Conservation (phyloP, 176 grass and related monocot genomes). For the Paspalum vaginatum region DNA sequence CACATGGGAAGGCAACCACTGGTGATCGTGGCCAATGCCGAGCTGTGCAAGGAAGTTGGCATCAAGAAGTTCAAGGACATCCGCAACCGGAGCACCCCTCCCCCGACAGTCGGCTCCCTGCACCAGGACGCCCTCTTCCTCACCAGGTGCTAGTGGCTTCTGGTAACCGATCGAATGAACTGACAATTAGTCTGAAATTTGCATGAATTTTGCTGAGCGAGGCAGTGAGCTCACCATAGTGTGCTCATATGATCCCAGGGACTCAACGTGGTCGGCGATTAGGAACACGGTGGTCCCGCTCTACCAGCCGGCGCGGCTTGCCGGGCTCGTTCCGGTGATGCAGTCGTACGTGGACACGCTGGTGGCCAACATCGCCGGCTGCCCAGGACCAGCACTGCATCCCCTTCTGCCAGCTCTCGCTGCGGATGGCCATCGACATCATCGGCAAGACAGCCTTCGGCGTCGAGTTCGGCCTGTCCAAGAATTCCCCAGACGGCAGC, state of each 20-base stretch:
- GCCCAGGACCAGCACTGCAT: slow-evolving; percentile 60
- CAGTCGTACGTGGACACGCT: slow-evolving; percentile 62
- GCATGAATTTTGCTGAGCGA: background rate
- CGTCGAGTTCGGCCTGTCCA: slow-evolving; percentile 73
- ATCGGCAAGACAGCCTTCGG: slow-evolving; percentile 91
- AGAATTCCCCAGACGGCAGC: background rate
- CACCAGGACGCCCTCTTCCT: slow-evolving; percentile 93
- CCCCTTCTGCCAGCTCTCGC: slow-evolving; percentile 70
- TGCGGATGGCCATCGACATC: slow-evolving; percentile 79
- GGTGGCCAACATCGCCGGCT: slow-evolving; percentile 37
- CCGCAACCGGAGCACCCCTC: slow-evolving; percentile 78
- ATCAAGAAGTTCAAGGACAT: slow-evolving; percentile 97
- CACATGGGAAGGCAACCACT: slow-evolving; percentile 94
- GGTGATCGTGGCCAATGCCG: slow-evolving; percentile 85
- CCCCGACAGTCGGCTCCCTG: slow-evolving; percentile 66
- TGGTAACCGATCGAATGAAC: background rate
- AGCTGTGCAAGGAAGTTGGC: slow-evolving; percentile 89
- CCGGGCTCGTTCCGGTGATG: slow-evolving; percentile 77
- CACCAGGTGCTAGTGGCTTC: slow-evolving; percentile 33
- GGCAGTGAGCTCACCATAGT: background rate
- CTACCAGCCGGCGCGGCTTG: slow-evolving; percentile 81
- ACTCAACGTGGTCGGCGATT: slow-evolving; percentile 81
- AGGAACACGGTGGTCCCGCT: slow-evolving; percentile 82
- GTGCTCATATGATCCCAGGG: slow-evolving; percentile 28
- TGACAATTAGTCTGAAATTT: background rate